Conservation (phyloP, 768 basidiomycete genomes). For the Podaxis sp. region DNA sequence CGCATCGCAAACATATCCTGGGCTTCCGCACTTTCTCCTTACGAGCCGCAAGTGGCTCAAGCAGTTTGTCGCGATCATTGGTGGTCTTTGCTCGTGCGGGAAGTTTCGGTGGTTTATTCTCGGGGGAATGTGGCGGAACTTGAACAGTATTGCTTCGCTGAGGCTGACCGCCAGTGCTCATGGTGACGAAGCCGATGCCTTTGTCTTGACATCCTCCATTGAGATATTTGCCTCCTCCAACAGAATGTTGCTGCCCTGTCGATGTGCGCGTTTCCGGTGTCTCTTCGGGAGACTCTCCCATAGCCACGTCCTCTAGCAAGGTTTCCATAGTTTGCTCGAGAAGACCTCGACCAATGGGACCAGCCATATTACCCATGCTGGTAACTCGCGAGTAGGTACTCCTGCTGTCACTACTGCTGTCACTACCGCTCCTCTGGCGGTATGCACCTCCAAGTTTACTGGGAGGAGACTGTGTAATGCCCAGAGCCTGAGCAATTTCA, state of each 20-base stretch:
- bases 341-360: slow-evolving; percentile 8
- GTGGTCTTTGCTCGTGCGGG: slow-evolving; percentile 55
- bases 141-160: slow-evolving; percentile 55
- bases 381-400: slow-evolving; percentile 31
- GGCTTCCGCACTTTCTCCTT: slow-evolving; percentile 26
- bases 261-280: slow-evolving; percentile 8
- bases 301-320: slow-evolving; percentile 15
- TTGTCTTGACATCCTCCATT: slow-evolving; percentile 2
- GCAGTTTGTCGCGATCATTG: slow-evolving; percentile 23
- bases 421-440: slow-evolving; percentile 28
- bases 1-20: slow-evolving; percentile 67
- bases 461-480: slow-evolving; percentile 39
- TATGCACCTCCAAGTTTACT: slow-evolving; percentile 34
- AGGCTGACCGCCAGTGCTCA: slow-evolving; percentile 23
- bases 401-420: slow-evolving; percentile 27
- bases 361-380: slow-evolving; percentile 10
- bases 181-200: slow-evolving; percentile 5
- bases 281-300: slow-evolving; percentile 22
- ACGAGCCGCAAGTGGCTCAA: slow-evolving; percentile 19
- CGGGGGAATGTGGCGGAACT: slow-evolving; percentile 37
- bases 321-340: slow-evolving; percentile 18
- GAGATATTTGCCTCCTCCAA: slow-evolving; percentile 1
- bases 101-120: slow-evolving; percentile 47
- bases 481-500: slow-evolving; percentile 41
- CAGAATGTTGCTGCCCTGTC: slow-evolving; percentile 1